Evolutionary conservation across 2,329 filamentous ascomycete genomes (phyloP).

Genomic region (Huntiella omanensis): DNA sequence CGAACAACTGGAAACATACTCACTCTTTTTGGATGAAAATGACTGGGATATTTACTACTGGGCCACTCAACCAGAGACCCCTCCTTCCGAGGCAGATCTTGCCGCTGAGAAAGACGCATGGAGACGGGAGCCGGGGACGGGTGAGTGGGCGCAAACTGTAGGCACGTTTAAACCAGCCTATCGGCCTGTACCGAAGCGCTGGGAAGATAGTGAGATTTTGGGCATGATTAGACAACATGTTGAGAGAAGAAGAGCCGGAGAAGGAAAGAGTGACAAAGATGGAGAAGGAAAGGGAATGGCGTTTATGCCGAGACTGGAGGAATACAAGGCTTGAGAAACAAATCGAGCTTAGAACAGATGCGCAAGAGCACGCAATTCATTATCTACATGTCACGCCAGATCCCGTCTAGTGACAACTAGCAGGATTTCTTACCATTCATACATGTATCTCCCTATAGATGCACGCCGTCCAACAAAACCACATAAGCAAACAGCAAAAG

Average conservation of each 20-base stretch:
- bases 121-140: conserved; percentile 24
- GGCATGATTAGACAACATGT: conserved; percentile 65
- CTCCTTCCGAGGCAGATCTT: conserved; percentile 27
- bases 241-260: conserved; percentile 31
- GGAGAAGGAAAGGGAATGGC: conserved; percentile 28
- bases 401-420: conserved; percentile 2
- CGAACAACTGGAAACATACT: conserved; percentile 64
- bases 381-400: not conserved
- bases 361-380: not conserved
- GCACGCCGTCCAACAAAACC: conserved; percentile 2
- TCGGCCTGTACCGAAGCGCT: conserved; percentile 68
- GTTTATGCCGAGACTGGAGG: conserved; percentile 34
- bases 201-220: conserved; percentile 70
- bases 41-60: conserved; percentile 99
- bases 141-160: conserved; percentile 93
- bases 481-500: conserved; percentile 7
- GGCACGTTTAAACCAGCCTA: conserved; percentile 90
- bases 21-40: conserved; percentile 91
- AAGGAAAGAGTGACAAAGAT: conserved; percentile 14
- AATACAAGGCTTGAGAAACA: conserved; percentile 2
- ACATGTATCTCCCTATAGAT: not conserved
- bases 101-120: conserved; percentile 15
- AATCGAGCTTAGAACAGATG: not conserved
- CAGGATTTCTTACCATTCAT: not conserved
- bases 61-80: conserved; percentile 65